phyloP scores from a whole-genome alignment of 495 filamentous ascomycete species.

The Neurospora africana region DNA sequence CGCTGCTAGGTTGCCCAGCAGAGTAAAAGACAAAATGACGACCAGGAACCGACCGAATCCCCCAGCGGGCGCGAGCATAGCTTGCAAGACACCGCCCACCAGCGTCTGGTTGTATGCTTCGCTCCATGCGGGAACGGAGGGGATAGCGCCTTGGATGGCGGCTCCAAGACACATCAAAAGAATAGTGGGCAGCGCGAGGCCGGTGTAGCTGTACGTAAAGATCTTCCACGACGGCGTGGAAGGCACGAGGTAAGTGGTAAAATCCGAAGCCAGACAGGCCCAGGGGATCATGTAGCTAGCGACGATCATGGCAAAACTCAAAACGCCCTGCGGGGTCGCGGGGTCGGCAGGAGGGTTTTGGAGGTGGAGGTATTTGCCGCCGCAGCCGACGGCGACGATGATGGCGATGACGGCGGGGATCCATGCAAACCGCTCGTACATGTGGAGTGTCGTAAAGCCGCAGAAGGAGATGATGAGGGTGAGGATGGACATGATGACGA shows the following conservation, averaged over 20 bases:
- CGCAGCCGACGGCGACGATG: constrained; percentile 17
- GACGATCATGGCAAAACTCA: constrained; percentile 35
- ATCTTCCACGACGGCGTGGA: constrained; percentile 35
- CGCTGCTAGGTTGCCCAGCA: constrained; percentile 42
- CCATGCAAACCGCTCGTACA: constrained; percentile 55
- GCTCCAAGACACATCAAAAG: constrained; percentile 45
- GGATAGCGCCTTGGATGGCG: constrained; percentile 38
- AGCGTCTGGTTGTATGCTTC: constrained; percentile 34
- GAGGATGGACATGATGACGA: constrained; percentile 44
- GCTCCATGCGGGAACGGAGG: constrained; percentile 32
- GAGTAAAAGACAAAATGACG: constrained; percentile 40
- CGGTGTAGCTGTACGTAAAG: constrained; percentile 35
- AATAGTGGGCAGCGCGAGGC: constrained; percentile 37
- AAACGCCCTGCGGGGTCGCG: constrained; percentile 16
- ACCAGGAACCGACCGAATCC: constrained; percentile 48
- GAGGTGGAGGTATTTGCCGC: constrained; percentile 22
- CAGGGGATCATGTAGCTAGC: constrained; percentile 38
- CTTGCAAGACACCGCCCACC: constrained; percentile 44
- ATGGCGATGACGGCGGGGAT: constrained; percentile 43
- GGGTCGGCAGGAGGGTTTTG: constrained; percentile 20
- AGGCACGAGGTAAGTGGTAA: constrained; percentile 38
- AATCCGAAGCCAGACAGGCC: constrained; percentile 35
- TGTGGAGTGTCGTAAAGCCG: constrained; percentile 46
- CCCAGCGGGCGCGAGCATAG: constrained; percentile 40
- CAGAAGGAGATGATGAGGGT: constrained; percentile 48